Evolutionary conservation across 768 basidiomycete genomes (phyloP), one percentile per base, ranked within the genome.

Genomic region (Sporobolomyces roseus): DNA sequence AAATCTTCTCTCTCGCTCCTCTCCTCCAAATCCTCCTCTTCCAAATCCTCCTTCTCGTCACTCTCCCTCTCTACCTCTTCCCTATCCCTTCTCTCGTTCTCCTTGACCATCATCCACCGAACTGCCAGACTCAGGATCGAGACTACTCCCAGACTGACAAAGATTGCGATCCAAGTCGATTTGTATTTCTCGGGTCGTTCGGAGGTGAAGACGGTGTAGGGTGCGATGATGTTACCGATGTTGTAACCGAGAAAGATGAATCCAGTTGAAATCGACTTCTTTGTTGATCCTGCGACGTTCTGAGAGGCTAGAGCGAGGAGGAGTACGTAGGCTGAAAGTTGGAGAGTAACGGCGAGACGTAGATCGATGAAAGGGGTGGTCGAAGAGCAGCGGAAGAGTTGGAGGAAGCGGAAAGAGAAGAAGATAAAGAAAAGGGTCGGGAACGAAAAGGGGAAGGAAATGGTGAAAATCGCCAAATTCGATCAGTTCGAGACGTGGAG

Each of bases 101-200:
- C 68, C 23, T 55, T 41, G 7, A 14, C 4, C 38, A 62, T n/a
- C 35, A 58, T 25, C 51, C 58, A 25, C 50, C 69, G 46, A 23
- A 71, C 30, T 86, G 88, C 66, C 86, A 89, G 74, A 82, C 83
- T 13, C 81, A 83, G 16, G 21, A 35, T 4, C 8, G 23, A 45
- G 30, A 60, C 61, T n/a, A 66, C 33, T 33, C 41, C 67, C 56
- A 73, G 62, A 27, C 61, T 49, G n/a, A 62, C 54, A 38, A 61
- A 51, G 25, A 69, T 35, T 8, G 53, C 53, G 56, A 68, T 66
- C 71, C 71, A 73, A 2, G 71, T 69, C 27, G 61, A 36, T 25
- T 52, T 59, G 46, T 66, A 73, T 45, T 69, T 59, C 16, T 54
- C 45, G 5, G n/a, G 43, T 36, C 35, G 36, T 48, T 68, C 64